Base-by-base conservation (phyloP, 495 filamentous ascomycete genomes). In the Saxophila tyrrhenica region DNA sequence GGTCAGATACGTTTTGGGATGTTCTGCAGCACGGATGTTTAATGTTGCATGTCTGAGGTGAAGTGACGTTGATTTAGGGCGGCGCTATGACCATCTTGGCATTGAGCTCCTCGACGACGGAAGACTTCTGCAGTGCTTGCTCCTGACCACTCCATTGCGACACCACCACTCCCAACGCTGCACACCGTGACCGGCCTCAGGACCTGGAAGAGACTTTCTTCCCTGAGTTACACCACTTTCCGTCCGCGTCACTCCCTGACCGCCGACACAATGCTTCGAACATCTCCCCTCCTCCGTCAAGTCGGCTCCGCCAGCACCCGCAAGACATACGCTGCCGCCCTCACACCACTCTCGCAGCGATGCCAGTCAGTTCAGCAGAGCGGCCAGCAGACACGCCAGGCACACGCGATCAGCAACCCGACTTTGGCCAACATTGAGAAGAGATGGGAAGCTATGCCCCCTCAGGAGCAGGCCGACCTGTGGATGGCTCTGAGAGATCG, bases 361-460 rank as follows among this genome's bases (percentile, higher is more conserved):
- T 48, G 21, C 21, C 45, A 23, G 45, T 48, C 45, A 24, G 13
- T 20, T 17, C 20, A 24, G 10, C 45, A 23, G 45, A 11, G 20
- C 9, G 25, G 3, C 3, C 48, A 79, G 65, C 81, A 85, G 72
- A 75, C 73, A 61, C 81, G 85, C 62, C 75, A 79, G 62, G 84
- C 83, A 47, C 90, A 95, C 70, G 90, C 92, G 65, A 92, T 98
- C 74, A 87, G 89, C 58, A 98, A 96, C 76, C 92, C 94, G 62
- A 95, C 89, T 25, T 82, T 98, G 58, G 86, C 88, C 70, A 84
- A 94, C 73, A 96, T 98, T 67, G 92, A 98, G 83, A 97, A 95
- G 86, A 78, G 92, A 73, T 98, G 92, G 92, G 92, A 98, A 76
- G 78, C 69, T 53, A 86, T 98, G 86, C 89, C 89, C 38, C 88